These are phyloP conservation scores for Nemania diffusa DNA, from an alignment of 2,329 filamentous ascomycete species.

Conservation along the genomic window DNA sequence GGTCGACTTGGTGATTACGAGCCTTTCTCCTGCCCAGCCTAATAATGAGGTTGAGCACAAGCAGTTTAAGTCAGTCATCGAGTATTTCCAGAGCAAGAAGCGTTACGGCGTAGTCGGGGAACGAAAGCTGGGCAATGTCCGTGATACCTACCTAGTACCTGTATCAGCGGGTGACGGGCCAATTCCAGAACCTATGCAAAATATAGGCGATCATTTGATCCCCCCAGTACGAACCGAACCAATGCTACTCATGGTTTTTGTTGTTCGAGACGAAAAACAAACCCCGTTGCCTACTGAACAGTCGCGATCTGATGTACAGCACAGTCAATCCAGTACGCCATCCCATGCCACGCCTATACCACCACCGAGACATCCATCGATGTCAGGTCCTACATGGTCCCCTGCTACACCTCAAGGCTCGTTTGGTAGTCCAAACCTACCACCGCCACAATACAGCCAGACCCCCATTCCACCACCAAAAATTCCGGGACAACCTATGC, in stretches of 20 bases:
- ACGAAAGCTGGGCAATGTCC: constrained; percentile 77
- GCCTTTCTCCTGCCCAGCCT: constrained; percentile 66
- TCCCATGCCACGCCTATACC: constrained; percentile 45
- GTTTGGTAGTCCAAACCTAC: constrained; percentile 40
- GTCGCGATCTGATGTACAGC: constrained; percentile 38
- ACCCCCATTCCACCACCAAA: constrained; percentile 49
- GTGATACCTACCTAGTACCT: constrained; percentile 92
- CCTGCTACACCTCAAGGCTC: constrained; percentile 59
- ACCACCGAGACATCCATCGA: constrained; percentile 59
- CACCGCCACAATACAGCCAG: constrained; percentile 47
- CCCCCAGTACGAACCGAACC: constrained; percentile 77
- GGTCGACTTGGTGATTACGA: constrained; percentile 86
- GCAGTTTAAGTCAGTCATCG: constrained; percentile 80
- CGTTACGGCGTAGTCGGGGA: constrained; percentile 90
- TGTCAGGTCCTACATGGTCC: constrained; percentile 64
- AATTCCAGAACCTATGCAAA: constrained; percentile 86
- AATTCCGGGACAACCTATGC: constrained; percentile 47
- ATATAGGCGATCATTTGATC: constrained; percentile 85
- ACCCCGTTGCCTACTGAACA: constrained; percentile 49
- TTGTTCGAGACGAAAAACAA: constrained; percentile 73
- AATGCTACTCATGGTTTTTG: constrained; percentile 84
- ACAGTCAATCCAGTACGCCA: constrained; percentile 47
- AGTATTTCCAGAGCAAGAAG: constrained; percentile 85
- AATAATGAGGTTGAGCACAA: constrained; percentile 68
- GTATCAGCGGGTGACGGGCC: constrained; percentile 76